These are phyloP conservation scores for Lagenaria siceraria DNA, from an alignment of 306 rosid species.

Conservation along the genomic window DNA sequence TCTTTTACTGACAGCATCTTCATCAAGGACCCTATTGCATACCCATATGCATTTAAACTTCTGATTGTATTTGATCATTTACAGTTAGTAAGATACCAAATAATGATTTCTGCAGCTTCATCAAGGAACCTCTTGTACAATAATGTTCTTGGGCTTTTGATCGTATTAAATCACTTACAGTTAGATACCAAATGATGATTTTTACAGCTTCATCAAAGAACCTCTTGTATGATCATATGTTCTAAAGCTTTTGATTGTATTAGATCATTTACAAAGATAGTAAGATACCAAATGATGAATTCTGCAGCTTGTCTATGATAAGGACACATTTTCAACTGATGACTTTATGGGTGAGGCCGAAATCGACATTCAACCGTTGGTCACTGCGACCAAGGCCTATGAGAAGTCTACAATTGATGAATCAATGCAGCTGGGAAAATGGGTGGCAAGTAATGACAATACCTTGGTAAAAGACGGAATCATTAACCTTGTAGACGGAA, in stretches of 20 bases:
- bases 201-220: constrained; percentile 28
- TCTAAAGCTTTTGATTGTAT: background rate
- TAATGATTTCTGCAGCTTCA: background rate
- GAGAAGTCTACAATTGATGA: constrained; percentile 44
- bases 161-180: background rate
- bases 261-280: background rate
- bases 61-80: background rate
- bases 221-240: background rate
- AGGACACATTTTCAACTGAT: constrained; percentile 67
- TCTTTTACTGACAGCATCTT: background rate
- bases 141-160: background rate
- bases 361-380: constrained; percentile 81
- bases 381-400: constrained; percentile 53
- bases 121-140: background rate
- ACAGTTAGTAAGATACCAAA: background rate
- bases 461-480: constrained; percentile 44
- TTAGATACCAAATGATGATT: background rate
- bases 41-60: background rate
- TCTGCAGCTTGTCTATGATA: constrained; percentile 78
- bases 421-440: constrained; percentile 46
- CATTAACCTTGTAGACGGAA: constrained; percentile 56
- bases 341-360: constrained; percentile 95
- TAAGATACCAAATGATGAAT: constrained; percentile 3
- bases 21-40: background rate
- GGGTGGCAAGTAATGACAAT: constrained; percentile 45